phyloP scores from a whole-genome alignment of 2,329 filamentous ascomycete genomes.

The Lecanicillium sp. region DNA sequence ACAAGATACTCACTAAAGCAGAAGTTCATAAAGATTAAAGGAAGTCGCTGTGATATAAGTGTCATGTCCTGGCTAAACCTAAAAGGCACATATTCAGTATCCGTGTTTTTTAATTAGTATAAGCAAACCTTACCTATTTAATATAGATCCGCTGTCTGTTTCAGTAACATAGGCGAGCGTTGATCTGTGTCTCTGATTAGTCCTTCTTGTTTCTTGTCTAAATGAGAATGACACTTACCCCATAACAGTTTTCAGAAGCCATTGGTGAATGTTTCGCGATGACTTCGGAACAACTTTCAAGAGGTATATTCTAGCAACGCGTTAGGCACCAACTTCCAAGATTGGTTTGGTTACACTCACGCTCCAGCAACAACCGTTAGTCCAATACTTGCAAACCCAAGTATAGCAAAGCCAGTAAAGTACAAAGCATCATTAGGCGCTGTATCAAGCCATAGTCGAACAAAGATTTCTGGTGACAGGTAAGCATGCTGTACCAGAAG shows the following conservation, averaged over 20 bases:
- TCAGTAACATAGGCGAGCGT: too few species aligned
- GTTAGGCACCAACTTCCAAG: background rate
- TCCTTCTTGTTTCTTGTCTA: too few species aligned
- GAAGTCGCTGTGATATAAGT: conserved; percentile 15
- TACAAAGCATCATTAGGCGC: conserved; percentile 4
- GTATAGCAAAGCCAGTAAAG: background rate
- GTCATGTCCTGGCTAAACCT: conserved; percentile 19
- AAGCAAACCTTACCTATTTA: too few species aligned
- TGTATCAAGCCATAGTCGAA: conserved; percentile 8
- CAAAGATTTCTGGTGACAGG: conserved; percentile 4
- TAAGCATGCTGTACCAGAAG: too few species aligned
- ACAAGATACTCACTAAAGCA: background rate
- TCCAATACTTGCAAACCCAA: background rate
- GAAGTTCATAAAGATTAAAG: conserved; percentile 8
- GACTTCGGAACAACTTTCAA: background rate
- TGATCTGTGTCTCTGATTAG: background rate
- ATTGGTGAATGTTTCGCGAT: background rate
- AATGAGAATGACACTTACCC: background rate
- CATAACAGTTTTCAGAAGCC: background rate
- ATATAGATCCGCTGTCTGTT: too few species aligned
- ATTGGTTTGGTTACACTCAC: background rate
- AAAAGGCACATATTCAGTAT: conserved; percentile 6
- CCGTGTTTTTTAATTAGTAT: too few species aligned
- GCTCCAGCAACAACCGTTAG: too few species aligned
- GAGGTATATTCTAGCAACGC: background rate